These are phyloP conservation scores for Yarrowia keelungensis DNA, from an alignment of 805 yeast species.

Conservation along the genomic window DNA sequence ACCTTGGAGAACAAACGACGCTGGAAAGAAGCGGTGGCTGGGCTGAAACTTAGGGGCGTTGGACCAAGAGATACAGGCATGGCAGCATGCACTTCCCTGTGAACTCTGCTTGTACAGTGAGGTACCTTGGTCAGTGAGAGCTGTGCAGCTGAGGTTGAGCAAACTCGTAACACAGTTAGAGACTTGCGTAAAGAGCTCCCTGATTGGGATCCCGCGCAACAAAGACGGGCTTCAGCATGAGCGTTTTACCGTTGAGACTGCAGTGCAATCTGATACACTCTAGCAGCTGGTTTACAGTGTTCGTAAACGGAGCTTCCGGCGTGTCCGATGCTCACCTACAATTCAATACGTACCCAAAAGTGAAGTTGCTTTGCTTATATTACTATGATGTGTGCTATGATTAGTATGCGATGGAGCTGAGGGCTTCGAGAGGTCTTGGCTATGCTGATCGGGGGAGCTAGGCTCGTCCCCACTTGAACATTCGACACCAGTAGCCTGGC, in stretches of 20 bases:
- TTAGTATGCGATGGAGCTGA: too few species aligned
- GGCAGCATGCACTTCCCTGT: background rate
- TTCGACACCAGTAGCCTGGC: conserved; percentile 29
- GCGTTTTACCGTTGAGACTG: conserved; percentile 3
- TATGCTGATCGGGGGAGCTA: background rate
- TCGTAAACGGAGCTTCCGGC: too few species aligned
- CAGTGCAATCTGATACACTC: background rate
- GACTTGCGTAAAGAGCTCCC: conserved; percentile 11
- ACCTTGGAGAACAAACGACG: background rate
- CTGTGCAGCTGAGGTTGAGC: conserved; percentile 15
- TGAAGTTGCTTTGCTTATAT: too few species aligned
- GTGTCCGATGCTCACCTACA: too few species aligned
- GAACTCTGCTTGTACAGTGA: background rate
- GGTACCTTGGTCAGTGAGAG: background rate
- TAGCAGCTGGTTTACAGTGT: too few species aligned
- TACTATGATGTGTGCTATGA: too few species aligned
- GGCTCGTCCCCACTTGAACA: conserved; percentile 22
- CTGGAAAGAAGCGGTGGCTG: background rate
- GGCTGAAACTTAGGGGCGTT: too few species aligned
- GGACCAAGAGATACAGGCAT: background rate
- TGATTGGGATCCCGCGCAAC: conserved; percentile 9
- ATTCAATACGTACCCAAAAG: too few species aligned
- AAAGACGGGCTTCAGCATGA: background rate
- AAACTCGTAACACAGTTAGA: conserved; percentile 5
- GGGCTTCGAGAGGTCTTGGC: too few species aligned